A percentile compares a stretch with the other conserved stretches of the same genome.
phyloP scores from a whole-genome alignment of 2,329 filamentous ascomycete genomes.

The Trichoderma sp. region DNA sequence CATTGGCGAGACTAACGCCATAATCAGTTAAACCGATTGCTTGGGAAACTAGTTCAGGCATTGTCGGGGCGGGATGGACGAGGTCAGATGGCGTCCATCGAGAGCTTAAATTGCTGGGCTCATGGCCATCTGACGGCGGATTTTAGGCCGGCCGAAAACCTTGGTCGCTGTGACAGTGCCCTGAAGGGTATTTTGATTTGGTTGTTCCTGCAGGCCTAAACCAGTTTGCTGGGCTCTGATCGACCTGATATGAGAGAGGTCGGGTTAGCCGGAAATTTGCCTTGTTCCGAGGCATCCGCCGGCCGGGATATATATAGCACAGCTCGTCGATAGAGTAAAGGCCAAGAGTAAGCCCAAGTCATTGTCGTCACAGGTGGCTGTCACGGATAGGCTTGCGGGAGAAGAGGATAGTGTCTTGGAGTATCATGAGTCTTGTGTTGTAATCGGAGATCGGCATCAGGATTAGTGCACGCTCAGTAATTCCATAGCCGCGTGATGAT shows the following conservation, averaged over 20 bases:
- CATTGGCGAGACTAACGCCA: not conserved
- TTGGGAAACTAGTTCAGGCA: not conserved
- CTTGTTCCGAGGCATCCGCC: slow-evolving; percentile 23
- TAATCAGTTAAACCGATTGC: not conserved
- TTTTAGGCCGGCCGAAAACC: slow-evolving; percentile 6
- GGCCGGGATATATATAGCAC: slow-evolving; percentile 20
- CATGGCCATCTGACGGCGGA: slow-evolving; percentile 23
- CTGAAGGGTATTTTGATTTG: not conserved
- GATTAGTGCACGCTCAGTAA: slow-evolving; percentile 3
- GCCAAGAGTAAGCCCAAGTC: not conserved
- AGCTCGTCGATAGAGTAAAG: not conserved
- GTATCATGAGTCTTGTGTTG: not conserved
- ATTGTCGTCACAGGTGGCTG: slow-evolving; percentile 21
- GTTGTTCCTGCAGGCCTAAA: slow-evolving; percentile 9
- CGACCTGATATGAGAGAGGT: slow-evolving; percentile 5
- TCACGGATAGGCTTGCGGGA: not conserved
- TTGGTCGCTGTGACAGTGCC: not conserved
- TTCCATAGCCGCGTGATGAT: slow-evolving; percentile 12
- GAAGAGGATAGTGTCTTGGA: not conserved
- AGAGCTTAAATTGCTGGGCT: slow-evolving; percentile 15
- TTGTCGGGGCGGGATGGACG: not conserved
- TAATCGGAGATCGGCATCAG: not conserved
- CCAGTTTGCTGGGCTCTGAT: slow-evolving; percentile 23
- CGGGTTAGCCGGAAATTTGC: slow-evolving; percentile 23
- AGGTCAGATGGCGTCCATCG: slow-evolving; percentile 17